Evolutionary conservation across 2,329 filamentous ascomycete genomes (phyloP).

Genomic region (Diaporthe amygdali): DNA sequence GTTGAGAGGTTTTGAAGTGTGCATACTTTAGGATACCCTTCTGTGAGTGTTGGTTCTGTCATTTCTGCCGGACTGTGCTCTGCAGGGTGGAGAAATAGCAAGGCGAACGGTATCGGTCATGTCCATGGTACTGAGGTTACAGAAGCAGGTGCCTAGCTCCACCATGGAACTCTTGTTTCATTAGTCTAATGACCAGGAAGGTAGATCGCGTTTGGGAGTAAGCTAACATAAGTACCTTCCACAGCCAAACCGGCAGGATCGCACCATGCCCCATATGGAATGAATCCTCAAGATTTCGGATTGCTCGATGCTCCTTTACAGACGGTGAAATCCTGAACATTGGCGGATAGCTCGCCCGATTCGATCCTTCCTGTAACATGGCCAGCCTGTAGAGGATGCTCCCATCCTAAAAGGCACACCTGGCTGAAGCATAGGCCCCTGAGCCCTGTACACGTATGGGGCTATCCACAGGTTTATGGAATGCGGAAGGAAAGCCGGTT

Average conservation of each 20-base stretch:
- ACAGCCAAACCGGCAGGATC: background rate
- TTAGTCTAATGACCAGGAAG: background rate
- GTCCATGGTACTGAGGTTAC: background rate
- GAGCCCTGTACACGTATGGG: background rate
- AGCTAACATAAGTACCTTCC: background rate
- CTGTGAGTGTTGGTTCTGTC: background rate
- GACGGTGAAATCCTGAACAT: background rate
- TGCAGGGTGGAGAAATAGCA: too few relatives aligned
- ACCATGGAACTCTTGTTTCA: background rate
- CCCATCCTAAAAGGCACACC: background rate
- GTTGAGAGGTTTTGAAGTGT: background rate
- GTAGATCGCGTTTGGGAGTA: background rate
- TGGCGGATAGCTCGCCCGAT: background rate
- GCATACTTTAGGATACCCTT: too few relatives aligned
- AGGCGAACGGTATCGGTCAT: too few relatives aligned
- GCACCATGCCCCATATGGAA: background rate
- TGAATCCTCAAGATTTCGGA: background rate
- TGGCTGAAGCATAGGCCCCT: background rate
- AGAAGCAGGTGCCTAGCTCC: background rate
- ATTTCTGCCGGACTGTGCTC: background rate
- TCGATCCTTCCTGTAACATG: background rate
- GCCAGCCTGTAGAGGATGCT: background rate
- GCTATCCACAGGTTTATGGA: background rate
- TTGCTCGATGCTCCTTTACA: background rate
- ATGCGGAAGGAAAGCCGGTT: background rate